phyloP scores from a whole-genome alignment of 2,329 filamentous ascomycete genomes.

The Phaeosphaeriaceae sp. region DNA sequence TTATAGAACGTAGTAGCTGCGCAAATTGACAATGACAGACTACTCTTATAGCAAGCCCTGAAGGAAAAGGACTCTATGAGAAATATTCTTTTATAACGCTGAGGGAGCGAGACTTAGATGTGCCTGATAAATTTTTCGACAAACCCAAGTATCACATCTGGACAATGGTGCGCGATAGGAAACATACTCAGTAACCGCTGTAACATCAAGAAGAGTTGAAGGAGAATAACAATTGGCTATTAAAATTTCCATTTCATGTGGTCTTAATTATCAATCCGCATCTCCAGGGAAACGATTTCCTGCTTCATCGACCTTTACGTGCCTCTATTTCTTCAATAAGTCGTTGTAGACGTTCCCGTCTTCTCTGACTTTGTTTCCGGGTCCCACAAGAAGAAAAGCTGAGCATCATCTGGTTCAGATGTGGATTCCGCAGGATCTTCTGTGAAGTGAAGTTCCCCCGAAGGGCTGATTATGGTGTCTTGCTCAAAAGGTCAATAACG shows the following conservation, averaged over 20 bases:
- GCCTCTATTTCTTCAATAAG: not conserved
- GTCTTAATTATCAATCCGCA: not conserved
- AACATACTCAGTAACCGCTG: not conserved
- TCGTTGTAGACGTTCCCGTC: not conserved
- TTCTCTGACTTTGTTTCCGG: not conserved
- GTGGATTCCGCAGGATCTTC: not conserved
- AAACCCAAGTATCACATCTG: constrained; percentile 6
- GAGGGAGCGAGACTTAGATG: constrained; percentile 3
- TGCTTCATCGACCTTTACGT: not conserved
- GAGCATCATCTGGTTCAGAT: not conserved
- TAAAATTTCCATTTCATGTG: not conserved
- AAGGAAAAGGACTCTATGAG: constrained; percentile 9
- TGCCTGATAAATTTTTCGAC: constrained; percentile 9
- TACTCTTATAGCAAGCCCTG: constrained; percentile 4
- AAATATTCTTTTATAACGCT: constrained; percentile 4
- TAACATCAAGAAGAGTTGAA: not conserved
- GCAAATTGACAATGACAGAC: not conserved
- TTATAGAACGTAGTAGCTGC: not conserved
- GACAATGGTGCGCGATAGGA: constrained; percentile 4
- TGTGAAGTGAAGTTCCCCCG: constrained; percentile 2
- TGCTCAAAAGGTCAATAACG: not conserved
- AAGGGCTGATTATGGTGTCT: not conserved
- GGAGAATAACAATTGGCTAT: not conserved
- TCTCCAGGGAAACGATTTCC: not conserved
- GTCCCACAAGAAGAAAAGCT: constrained; percentile 1